A percentile compares a stretch with the other conserved stretches of the same genome.
Evolutionary conservation across 1,139 yeast genomes (phyloP).

Genomic region (Candida pseudocylindracea): DNA sequence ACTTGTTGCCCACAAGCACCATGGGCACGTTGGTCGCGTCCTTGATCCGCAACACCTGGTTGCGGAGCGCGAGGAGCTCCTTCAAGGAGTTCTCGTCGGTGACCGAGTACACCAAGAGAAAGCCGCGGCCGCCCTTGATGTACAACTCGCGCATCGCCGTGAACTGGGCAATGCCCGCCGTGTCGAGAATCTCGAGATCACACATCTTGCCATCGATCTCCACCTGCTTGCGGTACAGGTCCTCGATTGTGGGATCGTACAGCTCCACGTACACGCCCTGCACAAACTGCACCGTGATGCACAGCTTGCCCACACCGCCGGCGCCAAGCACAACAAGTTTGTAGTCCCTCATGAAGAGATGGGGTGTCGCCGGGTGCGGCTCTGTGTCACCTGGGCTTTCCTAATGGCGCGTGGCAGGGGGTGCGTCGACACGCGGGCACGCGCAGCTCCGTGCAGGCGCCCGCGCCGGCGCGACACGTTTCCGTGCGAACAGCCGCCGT

Average conservation of each 20-base stretch:
- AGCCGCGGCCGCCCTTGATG: slow-evolving; percentile 18
- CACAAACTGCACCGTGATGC: slow-evolving; percentile 26
- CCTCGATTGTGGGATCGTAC: slow-evolving; percentile 23
- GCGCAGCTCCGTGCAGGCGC: no score
- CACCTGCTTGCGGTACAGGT: slow-evolving; percentile 79
- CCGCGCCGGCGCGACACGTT: no score
- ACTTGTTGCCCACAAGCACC: slow-evolving; percentile 77
- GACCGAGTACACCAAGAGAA: slow-evolving; percentile 64
- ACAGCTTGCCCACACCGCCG: slow-evolving; percentile 30
- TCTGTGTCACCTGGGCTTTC: neutral
- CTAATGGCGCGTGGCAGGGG: no score
- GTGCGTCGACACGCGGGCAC: no score
- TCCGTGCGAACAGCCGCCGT: no score
- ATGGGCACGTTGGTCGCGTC: slow-evolving; percentile 60
- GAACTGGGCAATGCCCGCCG: slow-evolving; percentile 30
- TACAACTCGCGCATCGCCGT: slow-evolving; percentile 46
- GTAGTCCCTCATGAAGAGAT: slow-evolving; percentile 7
- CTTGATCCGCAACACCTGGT: slow-evolving; percentile 78
- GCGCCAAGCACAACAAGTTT: slow-evolving; percentile 28
- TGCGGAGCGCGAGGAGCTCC: slow-evolving; percentile 62
- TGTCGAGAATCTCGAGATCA: slow-evolving; percentile 42
- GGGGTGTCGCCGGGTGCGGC: no score
- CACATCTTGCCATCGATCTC: slow-evolving; percentile 86
- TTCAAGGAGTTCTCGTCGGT: slow-evolving; percentile 73
- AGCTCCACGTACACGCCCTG: slow-evolving; percentile 29